These are phyloP conservation scores for Apiospora rasikravindrae DNA, from an alignment of 2,329 filamentous ascomycete species.

Conservation along the genomic window DNA sequence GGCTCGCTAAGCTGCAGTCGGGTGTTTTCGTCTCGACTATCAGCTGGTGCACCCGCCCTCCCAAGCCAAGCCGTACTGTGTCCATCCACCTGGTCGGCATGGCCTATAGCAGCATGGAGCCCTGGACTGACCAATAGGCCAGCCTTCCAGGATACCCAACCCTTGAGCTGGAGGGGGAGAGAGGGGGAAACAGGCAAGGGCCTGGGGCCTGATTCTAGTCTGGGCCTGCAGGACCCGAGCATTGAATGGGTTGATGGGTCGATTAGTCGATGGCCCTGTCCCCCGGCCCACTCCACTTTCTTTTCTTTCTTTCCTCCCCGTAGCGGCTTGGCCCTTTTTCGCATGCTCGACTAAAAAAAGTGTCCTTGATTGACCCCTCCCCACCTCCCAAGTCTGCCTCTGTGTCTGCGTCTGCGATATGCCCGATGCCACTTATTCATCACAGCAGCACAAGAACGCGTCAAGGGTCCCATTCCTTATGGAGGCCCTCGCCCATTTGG, in stretches of 20 bases:
- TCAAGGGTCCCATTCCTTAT: constrained; percentile 5
- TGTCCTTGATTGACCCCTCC: too few species aligned
- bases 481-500: neutral
- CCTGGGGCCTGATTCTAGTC: neutral
- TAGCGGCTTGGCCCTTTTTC: neutral
- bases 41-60: neutral
- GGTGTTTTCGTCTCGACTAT: constrained; percentile 7
- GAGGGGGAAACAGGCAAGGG: neutral
- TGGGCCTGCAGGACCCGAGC: neutral
- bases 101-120: neutral
- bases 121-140: constrained; percentile 4
- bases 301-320: neutral
- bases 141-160: neutral
- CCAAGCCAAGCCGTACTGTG: constrained; percentile 1
- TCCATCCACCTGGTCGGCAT: constrained; percentile 11
- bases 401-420: neutral
- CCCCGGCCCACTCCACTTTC: neutral
- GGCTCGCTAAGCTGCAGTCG: neutral
- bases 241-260: neutral
- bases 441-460: constrained; percentile 4
- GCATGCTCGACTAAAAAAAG: neutral
- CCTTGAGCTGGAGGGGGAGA: neutral
- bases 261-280: neutral
- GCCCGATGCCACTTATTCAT: constrained; percentile 6
- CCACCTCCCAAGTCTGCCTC: too few species aligned